Base-by-base conservation (phyloP, 345 rosid genomes). In the Arabis hirsuta region DNA sequence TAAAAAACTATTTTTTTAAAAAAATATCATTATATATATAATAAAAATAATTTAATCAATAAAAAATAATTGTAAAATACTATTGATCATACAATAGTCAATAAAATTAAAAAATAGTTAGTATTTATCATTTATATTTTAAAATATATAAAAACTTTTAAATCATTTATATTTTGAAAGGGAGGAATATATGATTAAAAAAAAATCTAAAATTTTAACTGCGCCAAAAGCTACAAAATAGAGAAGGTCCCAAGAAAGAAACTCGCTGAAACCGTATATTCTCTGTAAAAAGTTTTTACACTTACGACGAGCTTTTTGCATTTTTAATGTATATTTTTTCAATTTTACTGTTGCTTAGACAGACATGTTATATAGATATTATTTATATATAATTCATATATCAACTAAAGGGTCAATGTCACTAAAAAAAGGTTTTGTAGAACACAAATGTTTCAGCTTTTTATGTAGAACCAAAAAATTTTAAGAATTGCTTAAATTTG, bases 221-320 rank as follows among this genome's bases (percentile, higher is more conserved):
- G 57, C 65, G 65, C 69, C 70, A 68, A 75, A 68, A 75, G 69
- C 74, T 54, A 56, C 46, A 62, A 27, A 69, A 62, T 26, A 22
- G 69, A 62, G 79, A 59, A 75, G 52, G 44, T 68, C 79, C 74
- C 79, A 27, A 58, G 71, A 79, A 80, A 78, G 82, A 34, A 73
- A 72, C 62, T 72, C 34, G 9, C 83, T 81, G 90, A 78, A 69
- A 79, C 75, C 85, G 92, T 81, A 87, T 84, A 86, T 90, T 88
- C 92, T 78, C 82, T 73, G 57, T 65, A 2, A 38, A 75, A 74
- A 84, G 70, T 84, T 86, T 86, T 84, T 65, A 79, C 80, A 63
- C 75, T 84, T 82, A 53, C 91, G 87, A 87, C 78, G 89, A 84
- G 78, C 74, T 67, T 77, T 69, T 71, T 54, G 55, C 12, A 12